Base-by-base conservation (phyloP, 1,284 basidiomycete species). In the Malassezia psittaci region DNA sequence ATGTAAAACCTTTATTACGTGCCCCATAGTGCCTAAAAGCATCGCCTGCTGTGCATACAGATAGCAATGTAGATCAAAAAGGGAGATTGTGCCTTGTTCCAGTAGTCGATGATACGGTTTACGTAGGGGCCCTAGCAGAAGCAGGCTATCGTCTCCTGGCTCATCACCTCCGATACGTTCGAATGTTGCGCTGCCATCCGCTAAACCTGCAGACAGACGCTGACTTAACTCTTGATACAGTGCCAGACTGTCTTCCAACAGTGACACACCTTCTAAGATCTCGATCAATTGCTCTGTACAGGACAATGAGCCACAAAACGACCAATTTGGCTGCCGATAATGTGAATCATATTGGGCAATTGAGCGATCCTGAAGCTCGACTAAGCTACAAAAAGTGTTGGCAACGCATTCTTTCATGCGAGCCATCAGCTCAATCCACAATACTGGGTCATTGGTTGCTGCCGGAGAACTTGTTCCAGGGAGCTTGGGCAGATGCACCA, bases 1-100 rank as follows among this genome's bases (percentile, higher is more conserved):
- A 57, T 78, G 79, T 52, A 84, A 82, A 12, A 88, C 80, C 43
- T 88, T 85, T 9, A 79, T 79, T 1, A 87, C 76, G 33, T 81
- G 79, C 0, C 84, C 84, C 61, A 88, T 75, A 64, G 83, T 83
- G 45, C 83, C 86, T 2, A 96, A 78, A 34, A 96, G 77, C 48
- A 79, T 77, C 50, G 87, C 88, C 75, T 94, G 88, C 33, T 88
- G 81, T 5, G 89, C 85, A 59, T 96, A 85, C 16, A 98, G 79
- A 74, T 96, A 99, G 67, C 86, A 82, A 47, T 90, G 82, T 65
- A 96, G 86, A 77, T 98, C 94, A 70, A 96, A 96, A 7, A 96
- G 82, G 2, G 88, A 87, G 61, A 98, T 93, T 15, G 84, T 82
- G 74, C 90, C 91, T 12, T 84, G 82, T n/a, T 90, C 80, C 51